Percentiles rank a stretch among this genome's conserved stretches.
phyloP scores from a whole-genome alignment of 495 filamentous ascomycete genomes.

The Hypoxylon lenormandii region DNA sequence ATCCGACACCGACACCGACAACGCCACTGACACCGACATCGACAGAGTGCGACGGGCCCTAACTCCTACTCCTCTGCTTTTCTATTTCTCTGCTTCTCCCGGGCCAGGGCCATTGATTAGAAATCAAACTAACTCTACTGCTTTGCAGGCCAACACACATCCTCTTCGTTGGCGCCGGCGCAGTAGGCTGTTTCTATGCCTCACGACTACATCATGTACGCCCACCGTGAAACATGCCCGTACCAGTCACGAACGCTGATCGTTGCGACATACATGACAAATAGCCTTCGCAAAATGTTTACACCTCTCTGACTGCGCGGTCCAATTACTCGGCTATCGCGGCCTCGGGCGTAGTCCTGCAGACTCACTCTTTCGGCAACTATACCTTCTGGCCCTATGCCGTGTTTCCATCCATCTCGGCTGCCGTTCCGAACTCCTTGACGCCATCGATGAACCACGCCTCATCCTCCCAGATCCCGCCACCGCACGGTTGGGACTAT shows the following conservation, averaged over 20 bases:
- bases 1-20: too few species aligned
- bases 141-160: constrained; percentile 59
- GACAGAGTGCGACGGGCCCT: too few species aligned
- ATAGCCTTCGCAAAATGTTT: constrained; percentile 57
- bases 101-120: too few species aligned
- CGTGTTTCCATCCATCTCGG: constrained; percentile 59
- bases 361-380: constrained; percentile 66
- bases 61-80: too few species aligned
- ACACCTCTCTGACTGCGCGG: constrained; percentile 64
- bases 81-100: too few species aligned
- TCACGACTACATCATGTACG: constrained; percentile 66
- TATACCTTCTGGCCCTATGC: constrained; percentile 64
- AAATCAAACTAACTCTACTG: constrained; percentile 3
- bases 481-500: constrained; percentile 65
- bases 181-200: constrained; percentile 71
- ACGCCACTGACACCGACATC: too few species aligned
- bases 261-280: constrained; percentile 9
- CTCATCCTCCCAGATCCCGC: constrained; percentile 21
- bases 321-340: constrained; percentile 67
- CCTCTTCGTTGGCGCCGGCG: constrained; percentile 69
- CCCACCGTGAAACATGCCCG: constrained; percentile 9
- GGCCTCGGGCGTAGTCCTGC: constrained; percentile 59
- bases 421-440: constrained; percentile 45
- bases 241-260: constrained; percentile 17
- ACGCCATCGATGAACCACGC: constrained; percentile 19